Base-by-base conservation (phyloP, 2,329 filamentous ascomycete species). In the Pseudocercospora pini-densiflorae region DNA sequence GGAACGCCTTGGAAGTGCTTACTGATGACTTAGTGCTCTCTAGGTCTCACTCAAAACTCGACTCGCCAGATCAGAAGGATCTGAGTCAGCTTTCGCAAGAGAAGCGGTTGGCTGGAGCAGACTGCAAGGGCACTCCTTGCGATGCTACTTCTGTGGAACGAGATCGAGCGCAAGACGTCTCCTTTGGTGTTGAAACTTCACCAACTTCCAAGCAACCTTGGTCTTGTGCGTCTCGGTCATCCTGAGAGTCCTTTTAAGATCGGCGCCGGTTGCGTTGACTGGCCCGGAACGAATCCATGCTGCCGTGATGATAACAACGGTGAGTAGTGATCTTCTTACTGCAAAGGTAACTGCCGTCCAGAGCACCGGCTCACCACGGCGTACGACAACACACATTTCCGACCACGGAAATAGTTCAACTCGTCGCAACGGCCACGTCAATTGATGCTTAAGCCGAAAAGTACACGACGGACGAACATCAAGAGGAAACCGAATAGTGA, bases 41-140 rank as follows among this genome's bases (percentile, higher is more conserved):
- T 8, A 23, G 19, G 5, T 21, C n/a, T 24, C 49, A 53, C 49
- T 1, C 31, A 33, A 53, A 23, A 12, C 24, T 53, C 23, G 19
- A 53, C 19, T 53, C 49, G 49, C 49, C 19, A 53, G 12, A 14
- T 23, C 24, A 16, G n/a, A 23, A 53, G 23, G 19, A 27, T 53
- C 49, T 53, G 49, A 53, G 12, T 53, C 49, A 53, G 49, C 49
- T 53, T 24, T 6, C 49, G 49, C 49, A 53, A 23, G 23, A 53
- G 49, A 53, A 53, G 49, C 49, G 49, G 21, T 53, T 53, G 49
- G 49, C 49, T 53, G 49, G 49, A 7, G 23, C 19, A 24, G 24
- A 53, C 12, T 53, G 49, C 49, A 53, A 53, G 49, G 49, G 49
- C 49, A 6, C 23, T 24, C 49, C 12, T 21, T 53, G 23, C 4